phyloP scores from a whole-genome alignment of 2,329 filamentous ascomycete species.

The Monosporascus sp. region DNA sequence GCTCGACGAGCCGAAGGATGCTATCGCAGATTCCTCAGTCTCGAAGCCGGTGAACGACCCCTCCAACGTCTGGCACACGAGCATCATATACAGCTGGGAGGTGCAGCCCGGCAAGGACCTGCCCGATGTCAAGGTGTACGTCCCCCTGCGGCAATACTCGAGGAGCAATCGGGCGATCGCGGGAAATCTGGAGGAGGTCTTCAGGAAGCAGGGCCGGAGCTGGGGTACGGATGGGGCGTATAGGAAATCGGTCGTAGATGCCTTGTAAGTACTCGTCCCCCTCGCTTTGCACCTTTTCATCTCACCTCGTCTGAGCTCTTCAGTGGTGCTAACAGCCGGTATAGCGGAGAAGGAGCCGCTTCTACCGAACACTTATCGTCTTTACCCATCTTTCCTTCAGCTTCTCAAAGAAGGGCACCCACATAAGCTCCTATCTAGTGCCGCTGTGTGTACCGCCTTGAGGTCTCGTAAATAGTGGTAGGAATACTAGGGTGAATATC shows the following conservation, averaged over 20 bases:
- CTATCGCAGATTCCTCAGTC: constrained; percentile 2
- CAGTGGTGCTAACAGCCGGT: not conserved
- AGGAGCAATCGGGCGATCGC: not conserved
- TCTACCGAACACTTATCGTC: not conserved
- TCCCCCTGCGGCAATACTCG: constrained; percentile 19
- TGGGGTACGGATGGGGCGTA: not conserved
- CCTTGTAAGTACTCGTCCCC: not conserved
- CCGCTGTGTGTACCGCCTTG: not conserved
- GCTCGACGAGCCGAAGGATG: constrained; percentile 19
- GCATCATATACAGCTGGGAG: constrained; percentile 21
- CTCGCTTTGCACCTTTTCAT: not conserved
- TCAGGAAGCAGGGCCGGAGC: not conserved
- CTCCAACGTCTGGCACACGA: constrained; percentile 5
- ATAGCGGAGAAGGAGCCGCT: not conserved
- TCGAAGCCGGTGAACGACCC: constrained; percentile 3
- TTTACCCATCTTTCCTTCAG: not conserved
- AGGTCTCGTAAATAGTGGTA: not conserved
- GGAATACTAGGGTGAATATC: not conserved
- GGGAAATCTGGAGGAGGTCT: not conserved
- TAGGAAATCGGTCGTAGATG: not conserved
- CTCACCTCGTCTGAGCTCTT: not conserved
- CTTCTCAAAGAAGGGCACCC: not conserved
- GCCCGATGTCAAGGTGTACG: constrained; percentile 22
- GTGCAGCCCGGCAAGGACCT: constrained; percentile 15
- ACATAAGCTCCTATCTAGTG: not conserved